Evolutionary conservation across 495 filamentous ascomycete genomes (phyloP).

Genomic region (Amphirosellinia nigrospora): DNA sequence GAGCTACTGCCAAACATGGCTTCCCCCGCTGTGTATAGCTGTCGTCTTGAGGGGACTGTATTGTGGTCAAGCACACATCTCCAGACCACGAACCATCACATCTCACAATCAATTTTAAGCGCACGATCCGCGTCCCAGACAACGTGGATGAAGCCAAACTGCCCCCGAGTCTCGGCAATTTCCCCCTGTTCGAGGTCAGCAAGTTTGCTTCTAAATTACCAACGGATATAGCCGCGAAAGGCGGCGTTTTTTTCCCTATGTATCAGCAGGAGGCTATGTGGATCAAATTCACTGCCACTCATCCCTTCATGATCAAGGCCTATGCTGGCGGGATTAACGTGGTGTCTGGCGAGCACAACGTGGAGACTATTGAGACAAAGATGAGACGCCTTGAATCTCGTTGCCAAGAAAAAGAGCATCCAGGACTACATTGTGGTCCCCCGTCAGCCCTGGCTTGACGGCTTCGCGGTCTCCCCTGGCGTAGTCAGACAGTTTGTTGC

Average conservation of each 20-base stretch:
- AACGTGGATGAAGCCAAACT: constrained; percentile 41
- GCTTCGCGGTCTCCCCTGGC: constrained; percentile 43
- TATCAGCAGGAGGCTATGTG: constrained; percentile 56
- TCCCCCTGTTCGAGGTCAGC: constrained; percentile 49
- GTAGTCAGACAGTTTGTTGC: constrained; percentile 53
- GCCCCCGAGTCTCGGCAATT: constrained; percentile 45
- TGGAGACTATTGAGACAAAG: constrained; percentile 36
- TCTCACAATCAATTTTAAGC: constrained; percentile 40
- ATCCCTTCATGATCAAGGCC: constrained; percentile 51
- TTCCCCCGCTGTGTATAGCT: neutral
- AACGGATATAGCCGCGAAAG: constrained; percentile 42
- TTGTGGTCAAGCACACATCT: constrained; percentile 5
- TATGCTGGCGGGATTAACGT: constrained; percentile 56
- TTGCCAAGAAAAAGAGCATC: constrained; percentile 28
- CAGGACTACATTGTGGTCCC: constrained; percentile 59
- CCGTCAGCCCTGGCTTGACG: constrained; percentile 55
- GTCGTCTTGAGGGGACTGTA: neutral
- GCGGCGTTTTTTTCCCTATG: constrained; percentile 53
- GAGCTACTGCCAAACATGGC: neutral
- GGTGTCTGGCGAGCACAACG: constrained; percentile 48
- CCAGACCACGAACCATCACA: neutral
- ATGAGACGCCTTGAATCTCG: constrained; percentile 21
- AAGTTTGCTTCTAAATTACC: constrained; percentile 42
- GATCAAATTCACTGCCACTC: constrained; percentile 43
- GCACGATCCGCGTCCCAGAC: constrained; percentile 56